These are phyloP conservation scores for Penicillium sp. DNA, from an alignment of 2,329 filamentous ascomycete species.

Conservation along the genomic window DNA sequence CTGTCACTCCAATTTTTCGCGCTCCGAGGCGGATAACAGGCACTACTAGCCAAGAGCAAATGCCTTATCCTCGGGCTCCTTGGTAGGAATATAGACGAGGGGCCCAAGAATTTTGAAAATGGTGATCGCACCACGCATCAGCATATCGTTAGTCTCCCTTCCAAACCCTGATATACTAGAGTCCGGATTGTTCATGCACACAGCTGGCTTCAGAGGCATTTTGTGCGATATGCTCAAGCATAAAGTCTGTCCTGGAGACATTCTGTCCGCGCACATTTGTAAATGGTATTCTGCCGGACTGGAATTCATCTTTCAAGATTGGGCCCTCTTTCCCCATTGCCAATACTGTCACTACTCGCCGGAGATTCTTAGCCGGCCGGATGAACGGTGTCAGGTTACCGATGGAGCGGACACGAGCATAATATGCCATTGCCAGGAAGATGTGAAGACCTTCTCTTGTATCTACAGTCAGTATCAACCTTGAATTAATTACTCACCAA, in stretches of 20 bases:
- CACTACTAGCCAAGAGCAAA: constrained; percentile 42
- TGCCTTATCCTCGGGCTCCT: constrained; percentile 50
- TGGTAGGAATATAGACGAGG: constrained; percentile 16
- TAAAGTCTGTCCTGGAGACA: background rate
- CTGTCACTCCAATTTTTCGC: constrained; percentile 3
- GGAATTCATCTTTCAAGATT: background rate
- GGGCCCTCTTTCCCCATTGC: background rate
- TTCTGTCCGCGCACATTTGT: background rate
- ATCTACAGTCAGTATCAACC: no score
- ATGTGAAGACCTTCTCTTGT: background rate
- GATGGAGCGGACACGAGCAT: background rate
- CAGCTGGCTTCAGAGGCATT: background rate
- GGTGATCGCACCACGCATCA: background rate
- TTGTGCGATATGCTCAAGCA: background rate
- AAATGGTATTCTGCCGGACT: background rate
- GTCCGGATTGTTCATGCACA: no score
- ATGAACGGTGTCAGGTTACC: background rate
- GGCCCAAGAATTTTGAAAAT: constrained; percentile 32
- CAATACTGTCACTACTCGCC: background rate
- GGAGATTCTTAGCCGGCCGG: background rate
- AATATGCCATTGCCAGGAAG: background rate
- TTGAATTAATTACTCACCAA: no score
- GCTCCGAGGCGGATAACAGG: constrained; percentile 28
- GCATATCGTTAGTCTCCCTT: constrained; percentile 6
- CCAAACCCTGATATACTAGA: no score